Evolutionary conservation across 352 stramenopile genomes (phyloP).

Genomic region (Blastocystis sp.): DNA sequence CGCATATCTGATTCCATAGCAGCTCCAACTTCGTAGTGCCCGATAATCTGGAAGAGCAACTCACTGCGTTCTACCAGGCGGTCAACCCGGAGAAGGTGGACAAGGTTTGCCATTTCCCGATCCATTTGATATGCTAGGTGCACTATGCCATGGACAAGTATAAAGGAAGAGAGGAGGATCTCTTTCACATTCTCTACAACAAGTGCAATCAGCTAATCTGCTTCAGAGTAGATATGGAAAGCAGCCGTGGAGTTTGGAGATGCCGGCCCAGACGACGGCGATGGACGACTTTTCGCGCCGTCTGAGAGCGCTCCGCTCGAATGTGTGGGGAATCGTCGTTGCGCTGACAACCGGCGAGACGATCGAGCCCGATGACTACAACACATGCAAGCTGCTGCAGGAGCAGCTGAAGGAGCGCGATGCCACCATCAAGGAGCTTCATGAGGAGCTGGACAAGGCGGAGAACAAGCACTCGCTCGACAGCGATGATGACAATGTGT

Average conservation of each 20-base stretch:
- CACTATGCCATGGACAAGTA: neutral
- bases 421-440: neutral
- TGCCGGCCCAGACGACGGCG: neutral
- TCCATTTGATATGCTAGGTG: neutral
- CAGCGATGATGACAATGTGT: neutral
- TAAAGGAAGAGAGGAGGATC: conserved; percentile 5
- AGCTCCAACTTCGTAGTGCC: neutral
- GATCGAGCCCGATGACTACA: neutral
- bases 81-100: conserved; percentile 29
- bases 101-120: neutral
- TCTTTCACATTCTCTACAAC: neutral
- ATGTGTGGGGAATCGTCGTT: neutral
- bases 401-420: conserved; percentile 12
- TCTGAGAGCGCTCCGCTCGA: neutral
- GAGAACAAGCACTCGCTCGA: neutral
- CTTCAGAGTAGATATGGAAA: conserved; percentile 20
- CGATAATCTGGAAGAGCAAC: conserved; percentile 6
- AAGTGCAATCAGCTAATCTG: neutral
- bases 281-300: neutral
- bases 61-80: conserved; percentile 11
- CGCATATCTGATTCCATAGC: neutral
- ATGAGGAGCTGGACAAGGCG: neutral
- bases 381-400: neutral
- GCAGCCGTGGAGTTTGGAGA: neutral
- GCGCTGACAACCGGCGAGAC: neutral